Base-by-base conservation (phyloP, 257 asterid genomes). In the Capsicum pubescens region DNA sequence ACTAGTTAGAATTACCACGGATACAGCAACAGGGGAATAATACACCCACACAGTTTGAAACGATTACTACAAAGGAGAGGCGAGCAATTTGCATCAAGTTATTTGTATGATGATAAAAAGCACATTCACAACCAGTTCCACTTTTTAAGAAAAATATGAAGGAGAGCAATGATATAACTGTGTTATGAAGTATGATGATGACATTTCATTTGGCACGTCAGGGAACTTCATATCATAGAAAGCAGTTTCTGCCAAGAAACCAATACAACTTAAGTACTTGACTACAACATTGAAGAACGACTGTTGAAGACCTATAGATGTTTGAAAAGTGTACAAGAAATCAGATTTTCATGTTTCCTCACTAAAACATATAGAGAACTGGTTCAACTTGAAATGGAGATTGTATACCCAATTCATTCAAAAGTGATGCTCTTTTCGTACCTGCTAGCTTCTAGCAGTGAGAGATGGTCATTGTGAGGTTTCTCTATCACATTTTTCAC, bases 371-470 rank as follows among this genome's bases (percentile, higher is more conserved):
- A 54, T 3, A 77, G 48, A 10, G 82, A 54, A 54, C 82, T 77
- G 10, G 50, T 77, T 77, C 64, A 77, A 77, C 50, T 77, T 26
- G 64, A 77, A 8, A 52, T 77, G 16, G 26, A 26, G 16, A 76
- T 26, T 50, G 9, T 74, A 6, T 1, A 74, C 46, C 46, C 46
- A 76, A 54, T 26, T 77, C 15, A 54, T 15, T 54, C 32, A 14
- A 14, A 54, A 77, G 0, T 32, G 64, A 60, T 64, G 46, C 60
- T 66, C 55, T 57, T 60, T 59, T 57, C 66, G 9, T 88, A 96
- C 98, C 99, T 95, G 97, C 99, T 95, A 86, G 99, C 99, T 90
- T 97, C 98, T 84, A 97, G 91, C 93, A 97, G 88, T 5, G 99
- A 95, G 83, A 97, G 99, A 89, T 95, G 97, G 87, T 97, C 98